A percentile compares a stretch with the other conserved stretches of the same genome.
Evolutionary conservation across 768 basidiomycete species (phyloP).

Genomic region (Leccinum boreale): DNA sequence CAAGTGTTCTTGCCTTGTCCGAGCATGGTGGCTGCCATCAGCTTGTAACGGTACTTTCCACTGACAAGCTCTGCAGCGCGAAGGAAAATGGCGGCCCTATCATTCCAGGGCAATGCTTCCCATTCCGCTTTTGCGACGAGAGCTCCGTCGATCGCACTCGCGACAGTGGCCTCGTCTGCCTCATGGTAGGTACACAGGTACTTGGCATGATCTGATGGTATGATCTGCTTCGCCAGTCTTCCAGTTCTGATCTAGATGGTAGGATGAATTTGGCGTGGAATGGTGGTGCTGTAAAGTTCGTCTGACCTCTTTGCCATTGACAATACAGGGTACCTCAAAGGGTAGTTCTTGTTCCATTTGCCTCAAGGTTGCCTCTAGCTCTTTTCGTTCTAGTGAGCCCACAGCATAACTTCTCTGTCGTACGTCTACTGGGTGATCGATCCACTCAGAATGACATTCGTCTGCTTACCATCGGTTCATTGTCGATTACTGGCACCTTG

Average conservation of each 20-base stretch:
- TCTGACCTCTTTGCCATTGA: slow-evolving; percentile 83
- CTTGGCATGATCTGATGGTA: slow-evolving; percentile 83
- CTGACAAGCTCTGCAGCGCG: slow-evolving; percentile 96
- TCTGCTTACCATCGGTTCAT: slow-evolving; percentile 85
- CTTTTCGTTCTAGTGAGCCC: slow-evolving; percentile 74
- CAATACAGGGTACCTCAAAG: slow-evolving; percentile 89
- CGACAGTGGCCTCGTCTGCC: slow-evolving; percentile 73
- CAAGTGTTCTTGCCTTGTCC: slow-evolving; percentile 99
- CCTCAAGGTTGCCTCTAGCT: slow-evolving; percentile 64
- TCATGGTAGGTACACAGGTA: slow-evolving; percentile 86
- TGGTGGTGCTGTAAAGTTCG: not conserved
- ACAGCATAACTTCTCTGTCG: slow-evolving; percentile 70
- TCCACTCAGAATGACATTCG: not conserved
- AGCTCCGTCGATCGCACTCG: slow-evolving; percentile 81
- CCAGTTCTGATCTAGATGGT: slow-evolving; percentile 71
- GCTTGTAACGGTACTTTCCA: slow-evolving; percentile 92
- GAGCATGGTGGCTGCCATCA: slow-evolving; percentile 95
- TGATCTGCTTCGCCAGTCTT: slow-evolving; percentile 69
- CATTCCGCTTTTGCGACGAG: slow-evolving; percentile 83
- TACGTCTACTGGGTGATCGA: not conserved
- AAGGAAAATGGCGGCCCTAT: slow-evolving; percentile 96
- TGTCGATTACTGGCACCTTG: slow-evolving; percentile 80
- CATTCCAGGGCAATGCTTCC: slow-evolving; percentile 95
- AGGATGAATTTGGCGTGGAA: slow-evolving; percentile 1
- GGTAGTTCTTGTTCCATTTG: slow-evolving; percentile 84